A percentile compares a stretch with the other conserved stretches of the same genome.
Evolutionary conservation across 495 filamentous ascomycete species (phyloP).

Genomic region (Penicillium atrosanguineum): DNA sequence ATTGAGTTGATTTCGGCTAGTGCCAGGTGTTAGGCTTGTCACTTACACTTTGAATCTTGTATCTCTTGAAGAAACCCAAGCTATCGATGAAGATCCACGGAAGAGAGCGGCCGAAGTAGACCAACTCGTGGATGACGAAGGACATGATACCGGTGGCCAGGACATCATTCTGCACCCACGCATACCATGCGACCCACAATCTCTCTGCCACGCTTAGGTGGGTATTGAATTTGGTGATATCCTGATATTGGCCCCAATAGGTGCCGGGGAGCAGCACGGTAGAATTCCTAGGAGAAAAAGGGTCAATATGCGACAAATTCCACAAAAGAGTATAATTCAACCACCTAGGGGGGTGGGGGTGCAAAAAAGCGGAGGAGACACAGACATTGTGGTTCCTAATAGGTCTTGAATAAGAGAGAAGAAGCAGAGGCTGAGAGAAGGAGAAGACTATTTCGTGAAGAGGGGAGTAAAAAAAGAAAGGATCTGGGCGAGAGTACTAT

Average conservation of each 20-base stretch:
- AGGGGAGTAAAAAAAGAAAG: conserved; percentile 13
- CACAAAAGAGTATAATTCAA: conserved; percentile 14
- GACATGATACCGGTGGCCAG: conserved; percentile 96
- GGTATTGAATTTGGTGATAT: conserved; percentile 83
- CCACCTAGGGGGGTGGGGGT: conserved; percentile 4
- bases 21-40: conserved; percentile 8
- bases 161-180: conserved; percentile 97
- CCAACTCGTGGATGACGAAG: conserved; percentile 87
- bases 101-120: conserved; percentile 90
- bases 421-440: conserved; percentile 13
- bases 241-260: conserved; percentile 81
- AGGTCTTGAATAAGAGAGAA: conserved; percentile 19
- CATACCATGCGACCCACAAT: conserved; percentile 93
- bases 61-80: conserved; percentile 82
- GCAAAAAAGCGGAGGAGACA: conserved; percentile 13
- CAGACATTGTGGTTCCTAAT: conserved; percentile 19
- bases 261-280: conserved; percentile 57
- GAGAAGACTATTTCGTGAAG: conserved; percentile 17
- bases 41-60: conserved; percentile 88
- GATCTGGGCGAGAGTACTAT: conserved; percentile 8
- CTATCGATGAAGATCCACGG: conserved; percentile 93
- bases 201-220: conserved; percentile 80
- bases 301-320: conserved; percentile 16
- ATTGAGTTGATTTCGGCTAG: conserved; percentile 12
- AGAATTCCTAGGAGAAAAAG: too few species aligned